Percentiles rank a stretch among this genome's conserved stretches.
These are phyloP conservation scores for Puccinia novopanici DNA, from an alignment of 1,284 basidiomycete species.

Conservation along the genomic window DNA sequence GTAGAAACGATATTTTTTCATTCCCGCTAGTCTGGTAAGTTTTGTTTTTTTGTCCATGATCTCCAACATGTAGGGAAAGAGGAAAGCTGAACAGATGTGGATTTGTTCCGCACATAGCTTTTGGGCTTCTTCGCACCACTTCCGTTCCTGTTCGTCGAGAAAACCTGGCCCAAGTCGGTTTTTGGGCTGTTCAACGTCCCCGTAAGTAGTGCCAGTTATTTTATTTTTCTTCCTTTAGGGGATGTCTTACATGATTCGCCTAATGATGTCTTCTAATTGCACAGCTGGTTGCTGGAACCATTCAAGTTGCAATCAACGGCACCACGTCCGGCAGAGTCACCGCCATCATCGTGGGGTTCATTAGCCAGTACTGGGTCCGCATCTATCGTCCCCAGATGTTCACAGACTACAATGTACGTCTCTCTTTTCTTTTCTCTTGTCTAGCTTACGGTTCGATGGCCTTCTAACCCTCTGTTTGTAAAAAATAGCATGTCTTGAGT, in stretches of 20 bases:
- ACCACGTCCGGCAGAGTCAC: constrained; percentile 45
- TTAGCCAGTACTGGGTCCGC: constrained; percentile 49
- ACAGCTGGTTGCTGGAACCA: constrained; percentile 48
- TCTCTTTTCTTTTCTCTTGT: not conserved
- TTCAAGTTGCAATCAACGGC: constrained; percentile 51
- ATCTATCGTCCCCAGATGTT: constrained; percentile 42
- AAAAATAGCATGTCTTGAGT: constrained; percentile 49
- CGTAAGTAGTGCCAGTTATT: not conserved
- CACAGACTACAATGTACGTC: constrained; percentile 44
- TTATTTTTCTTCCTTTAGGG: too few species aligned
- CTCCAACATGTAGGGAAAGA: not conserved
- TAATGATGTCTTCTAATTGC: not conserved
- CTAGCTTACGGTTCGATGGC: not conserved
- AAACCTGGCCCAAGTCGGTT: constrained; percentile 22
- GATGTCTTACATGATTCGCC: too few species aligned
- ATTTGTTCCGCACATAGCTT: not conserved
- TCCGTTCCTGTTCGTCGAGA: constrained; percentile 38
- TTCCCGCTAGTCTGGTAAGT: constrained; percentile 43
- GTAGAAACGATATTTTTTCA: constrained; percentile 49
- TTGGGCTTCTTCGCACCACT: constrained; percentile 42
- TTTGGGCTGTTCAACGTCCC: constrained; percentile 45
- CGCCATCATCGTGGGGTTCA: constrained; percentile 44
- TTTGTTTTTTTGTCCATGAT: not conserved
- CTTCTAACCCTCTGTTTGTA: not conserved
- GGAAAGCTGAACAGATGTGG: not conserved